Evolutionary conservation across 108 stramenopile species (phyloP).

Genomic region (Epipyxis sp.): DNA sequence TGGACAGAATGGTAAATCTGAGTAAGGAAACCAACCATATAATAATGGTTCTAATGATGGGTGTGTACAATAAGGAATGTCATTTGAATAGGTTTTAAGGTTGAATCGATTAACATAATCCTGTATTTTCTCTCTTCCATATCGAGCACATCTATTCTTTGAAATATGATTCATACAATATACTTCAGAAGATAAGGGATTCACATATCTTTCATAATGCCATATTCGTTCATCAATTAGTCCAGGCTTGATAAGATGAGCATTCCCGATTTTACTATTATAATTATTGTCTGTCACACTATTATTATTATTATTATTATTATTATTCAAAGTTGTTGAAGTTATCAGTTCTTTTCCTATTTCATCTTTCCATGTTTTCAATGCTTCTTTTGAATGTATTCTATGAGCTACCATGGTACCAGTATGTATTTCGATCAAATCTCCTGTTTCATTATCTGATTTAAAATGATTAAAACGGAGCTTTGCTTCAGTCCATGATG

Average conservation of each 20-base stretch:
- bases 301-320: background rate
- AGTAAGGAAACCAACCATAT: background rate
- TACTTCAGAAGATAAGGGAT: background rate
- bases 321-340: background rate
- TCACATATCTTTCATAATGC: too few species aligned
- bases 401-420: background rate
- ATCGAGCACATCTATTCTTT: background rate
- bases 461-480: background rate
- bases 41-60: background rate
- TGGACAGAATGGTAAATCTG: slow-evolving; percentile 12
- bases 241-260: background rate
- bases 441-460: background rate
- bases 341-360: too few species aligned
- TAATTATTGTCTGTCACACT: background rate
- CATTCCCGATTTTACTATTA: background rate
- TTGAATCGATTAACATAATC: background rate
- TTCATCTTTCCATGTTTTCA: slow-evolving; percentile 1
- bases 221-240: background rate
- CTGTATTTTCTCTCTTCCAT: background rate
- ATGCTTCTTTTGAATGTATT: background rate
- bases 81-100: background rate
- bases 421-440: background rate
- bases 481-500: background rate
- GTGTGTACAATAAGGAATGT: background rate
- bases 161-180: slow-evolving; percentile 10